Base-by-base conservation (phyloP, 2,329 filamentous ascomycete species). In the Sordariomycetes sp. region DNA sequence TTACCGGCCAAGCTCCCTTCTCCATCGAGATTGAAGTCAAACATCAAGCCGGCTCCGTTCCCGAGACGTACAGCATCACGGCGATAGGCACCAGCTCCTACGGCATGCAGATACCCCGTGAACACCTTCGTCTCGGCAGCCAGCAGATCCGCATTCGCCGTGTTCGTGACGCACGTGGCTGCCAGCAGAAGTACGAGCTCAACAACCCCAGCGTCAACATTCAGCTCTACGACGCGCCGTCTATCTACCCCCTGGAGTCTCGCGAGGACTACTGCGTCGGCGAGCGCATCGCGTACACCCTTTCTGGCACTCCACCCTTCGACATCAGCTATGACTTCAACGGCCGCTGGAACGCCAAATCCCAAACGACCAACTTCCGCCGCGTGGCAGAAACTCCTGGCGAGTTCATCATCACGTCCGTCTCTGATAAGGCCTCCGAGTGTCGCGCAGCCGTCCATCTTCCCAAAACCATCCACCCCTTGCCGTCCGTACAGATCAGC, bases 371-470 rank as follows among this genome's bases (percentile, higher is more conserved):
- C 14, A 88, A 75, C 42, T 98, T 98, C 72, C 82, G 85, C 39
- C 87, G 93, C 45, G 82, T 98, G 38, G 90, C 92, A 14, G 90
- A 96, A 60, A 81, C 83, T 39, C 84, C 92, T 0, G 93, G 92
- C 33, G 76, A 81, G 33, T 96, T 98, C 53, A 78, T 73, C 40
- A 88, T 98, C 51, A 94, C 82, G 3, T 82, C 80, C 32, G 70
- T 98, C 34, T 82, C 84, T 36, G 93, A 98, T 63, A 82, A 81
- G 42, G 87, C 87, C 2, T 90, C 83, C 42, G 82, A 88, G 48
- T 98, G 93, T 55, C 83, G 82, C 37, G 86, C 88, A 1, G 70
- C 75, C 7, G 82, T 87, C 36, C 72, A 84, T 40, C 74, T 95
- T 32, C 74, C 72, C 34, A 94, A 94, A 58, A 70, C 72, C 6